Evolutionary conservation across 208 protist genomes (phyloP).

Genomic region (Herpetomonas muscarum): DNA sequence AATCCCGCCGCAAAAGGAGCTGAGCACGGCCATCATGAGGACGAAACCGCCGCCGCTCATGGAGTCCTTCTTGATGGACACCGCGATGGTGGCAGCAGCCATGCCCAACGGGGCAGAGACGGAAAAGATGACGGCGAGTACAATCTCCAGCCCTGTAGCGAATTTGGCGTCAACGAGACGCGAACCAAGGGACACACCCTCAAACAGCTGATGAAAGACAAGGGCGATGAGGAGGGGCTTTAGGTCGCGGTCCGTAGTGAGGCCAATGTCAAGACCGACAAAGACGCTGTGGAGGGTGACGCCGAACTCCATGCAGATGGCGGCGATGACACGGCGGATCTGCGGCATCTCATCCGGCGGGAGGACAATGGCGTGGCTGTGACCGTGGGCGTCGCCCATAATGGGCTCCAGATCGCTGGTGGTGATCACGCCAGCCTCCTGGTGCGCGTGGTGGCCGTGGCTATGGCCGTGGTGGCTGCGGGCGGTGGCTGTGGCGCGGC

Average conservation of each 20-base stretch:
- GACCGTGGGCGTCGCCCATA: neutral
- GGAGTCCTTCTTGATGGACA: conserved; percentile 5
- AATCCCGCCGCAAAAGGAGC: conserved; percentile 36
- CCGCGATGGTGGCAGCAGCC: conserved; percentile 10
- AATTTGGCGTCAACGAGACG: conserved; percentile 37
- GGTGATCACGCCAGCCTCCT: neutral
- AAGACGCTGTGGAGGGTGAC: conserved; percentile 46
- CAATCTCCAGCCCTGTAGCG: conserved; percentile 11
- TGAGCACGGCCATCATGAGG: conserved; percentile 20
- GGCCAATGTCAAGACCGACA: conserved; percentile 32
- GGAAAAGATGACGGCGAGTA: conserved; percentile 22
- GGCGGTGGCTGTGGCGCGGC: no score
- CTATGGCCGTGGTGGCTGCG: neutral
- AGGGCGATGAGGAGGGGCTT: conserved; percentile 33
- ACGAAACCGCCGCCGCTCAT: conserved; percentile 22
- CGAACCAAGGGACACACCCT: conserved; percentile 36
- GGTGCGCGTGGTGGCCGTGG: neutral
- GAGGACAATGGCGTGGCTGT: conserved; percentile 1
- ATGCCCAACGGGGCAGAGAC: conserved; percentile 25
- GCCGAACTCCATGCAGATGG: conserved; percentile 40
- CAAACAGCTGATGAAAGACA: conserved; percentile 48
- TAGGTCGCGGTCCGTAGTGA: conserved; percentile 22
- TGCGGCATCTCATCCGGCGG: neutral
- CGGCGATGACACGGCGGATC: conserved; percentile 8
- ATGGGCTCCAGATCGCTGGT: neutral